These are phyloP conservation scores for Gossypium mustelinum DNA, from an alignment of 345 rosid genomes.

Conservation along the genomic window DNA sequence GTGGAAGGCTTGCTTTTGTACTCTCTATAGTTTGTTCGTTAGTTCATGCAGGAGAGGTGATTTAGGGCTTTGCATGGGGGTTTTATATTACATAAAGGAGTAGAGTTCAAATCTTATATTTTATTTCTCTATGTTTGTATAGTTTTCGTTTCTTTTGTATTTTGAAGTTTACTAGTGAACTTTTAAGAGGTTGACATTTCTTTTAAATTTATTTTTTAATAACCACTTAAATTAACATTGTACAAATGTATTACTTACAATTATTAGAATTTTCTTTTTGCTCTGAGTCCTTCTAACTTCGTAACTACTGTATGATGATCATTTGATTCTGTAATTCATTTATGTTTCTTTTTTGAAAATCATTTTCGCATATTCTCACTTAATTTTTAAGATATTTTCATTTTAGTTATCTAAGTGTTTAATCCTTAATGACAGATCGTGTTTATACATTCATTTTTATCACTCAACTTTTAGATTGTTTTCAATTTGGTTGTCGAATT, in stretches of 20 bases:
- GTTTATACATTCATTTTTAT: no score
- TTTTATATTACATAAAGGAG: neutral
- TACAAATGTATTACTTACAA: neutral
- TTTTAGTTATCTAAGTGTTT: no score
- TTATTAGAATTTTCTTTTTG: neutral
- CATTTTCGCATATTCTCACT: no score
- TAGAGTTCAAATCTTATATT: neutral
- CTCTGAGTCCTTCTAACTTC: neutral
- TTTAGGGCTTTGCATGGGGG: neutral
- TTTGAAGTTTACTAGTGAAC: neutral
- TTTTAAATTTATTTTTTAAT: neutral
- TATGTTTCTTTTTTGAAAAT: no score
- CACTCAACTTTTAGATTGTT: no score
- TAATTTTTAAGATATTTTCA: no score
- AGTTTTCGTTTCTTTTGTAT: neutral
- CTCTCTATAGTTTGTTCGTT: neutral
- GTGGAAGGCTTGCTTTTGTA: neutral
- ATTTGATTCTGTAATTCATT: no score
- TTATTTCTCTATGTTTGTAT: neutral
- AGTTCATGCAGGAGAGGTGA: neutral
- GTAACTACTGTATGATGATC: neutral
- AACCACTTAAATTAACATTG: neutral
- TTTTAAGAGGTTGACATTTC: neutral
- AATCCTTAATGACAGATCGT: no score
- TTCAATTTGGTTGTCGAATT: no score